These are phyloP conservation scores for Tylopilus subfusipes DNA, from an alignment of 768 basidiomycete genomes.

Conservation along the genomic window DNA sequence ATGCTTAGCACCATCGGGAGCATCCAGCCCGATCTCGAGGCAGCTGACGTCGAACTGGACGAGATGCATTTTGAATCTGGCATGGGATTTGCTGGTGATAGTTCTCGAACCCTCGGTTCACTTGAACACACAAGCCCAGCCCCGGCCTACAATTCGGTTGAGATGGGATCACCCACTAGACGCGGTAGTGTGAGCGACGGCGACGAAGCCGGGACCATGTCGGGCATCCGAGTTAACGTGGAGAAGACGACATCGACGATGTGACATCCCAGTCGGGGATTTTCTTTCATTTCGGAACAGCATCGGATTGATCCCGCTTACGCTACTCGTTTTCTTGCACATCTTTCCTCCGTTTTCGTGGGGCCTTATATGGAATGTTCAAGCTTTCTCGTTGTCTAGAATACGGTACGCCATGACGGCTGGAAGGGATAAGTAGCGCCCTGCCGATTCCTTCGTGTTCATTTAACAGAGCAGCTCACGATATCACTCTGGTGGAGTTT, in stretches of 20 bases:
- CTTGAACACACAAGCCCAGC: constrained; percentile 43
- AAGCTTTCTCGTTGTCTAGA: constrained; percentile 20
- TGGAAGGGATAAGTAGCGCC: constrained; percentile 16
- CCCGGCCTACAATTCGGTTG: constrained; percentile 45
- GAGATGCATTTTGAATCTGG: constrained; percentile 49
- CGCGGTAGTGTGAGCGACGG: constrained; percentile 22
- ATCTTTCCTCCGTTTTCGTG: constrained; percentile 7
- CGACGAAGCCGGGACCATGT: constrained; percentile 17
- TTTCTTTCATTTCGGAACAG: constrained; percentile 22
- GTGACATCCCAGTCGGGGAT: constrained; percentile 23
- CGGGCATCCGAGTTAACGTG: constrained; percentile 57
- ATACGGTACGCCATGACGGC: constrained; percentile 14
- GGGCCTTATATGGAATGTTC: constrained; percentile 9
- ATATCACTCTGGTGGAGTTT: constrained; percentile 1
- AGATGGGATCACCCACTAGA: constrained; percentile 30
- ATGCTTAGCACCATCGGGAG: constrained; percentile 63
- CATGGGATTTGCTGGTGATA: constrained; percentile 50
- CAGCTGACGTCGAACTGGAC: constrained; percentile 54
- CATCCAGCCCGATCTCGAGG: constrained; percentile 51
- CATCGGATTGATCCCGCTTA: constrained; percentile 27
- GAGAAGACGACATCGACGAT: constrained; percentile 56
- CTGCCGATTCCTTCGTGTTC: constrained; percentile 8
- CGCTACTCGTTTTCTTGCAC: constrained; percentile 22
- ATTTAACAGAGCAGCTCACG: not conserved
- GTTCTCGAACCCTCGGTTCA: constrained; percentile 31